A percentile compares a stretch with the other conserved stretches of the same genome.
Conservation (phyloP, 2,329 filamentous ascomycete species). For the Botrytis deweyae region DNA sequence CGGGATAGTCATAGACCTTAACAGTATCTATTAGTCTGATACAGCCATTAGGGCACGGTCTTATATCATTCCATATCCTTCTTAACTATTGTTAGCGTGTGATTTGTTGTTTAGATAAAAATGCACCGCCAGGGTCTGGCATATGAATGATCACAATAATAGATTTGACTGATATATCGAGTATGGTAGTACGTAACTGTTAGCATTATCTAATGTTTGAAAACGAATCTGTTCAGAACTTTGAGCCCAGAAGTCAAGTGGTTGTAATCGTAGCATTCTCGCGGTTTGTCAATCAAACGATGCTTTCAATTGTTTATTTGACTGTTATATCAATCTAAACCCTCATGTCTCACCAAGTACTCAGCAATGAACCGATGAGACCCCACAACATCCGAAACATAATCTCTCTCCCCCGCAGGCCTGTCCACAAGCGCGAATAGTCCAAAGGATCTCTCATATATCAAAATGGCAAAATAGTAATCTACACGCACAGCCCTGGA, state of each 20-base stretch:
- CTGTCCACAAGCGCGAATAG: neutral
- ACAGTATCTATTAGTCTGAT: neutral
- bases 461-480: neutral
- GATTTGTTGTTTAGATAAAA: neutral
- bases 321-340: neutral
- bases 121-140: neutral
- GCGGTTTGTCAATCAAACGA: neutral
- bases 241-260: neutral
- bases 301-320: neutral
- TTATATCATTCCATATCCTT: neutral
- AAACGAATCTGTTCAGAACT: neutral
- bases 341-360: neutral
- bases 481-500: neutral
- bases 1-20: neutral
- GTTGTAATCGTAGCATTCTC: neutral
- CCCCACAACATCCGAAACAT: neutral
- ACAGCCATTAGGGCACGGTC: neutral
- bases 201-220: neutral
- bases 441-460: neutral
- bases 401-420: neutral
- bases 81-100: neutral
- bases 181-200: neutral
- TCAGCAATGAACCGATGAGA: neutral
- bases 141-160: neutral
- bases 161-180: neutral